phyloP scores from a whole-genome alignment of 371 early-diverging fungal species.

The Syncephalastrum contaminatum region DNA sequence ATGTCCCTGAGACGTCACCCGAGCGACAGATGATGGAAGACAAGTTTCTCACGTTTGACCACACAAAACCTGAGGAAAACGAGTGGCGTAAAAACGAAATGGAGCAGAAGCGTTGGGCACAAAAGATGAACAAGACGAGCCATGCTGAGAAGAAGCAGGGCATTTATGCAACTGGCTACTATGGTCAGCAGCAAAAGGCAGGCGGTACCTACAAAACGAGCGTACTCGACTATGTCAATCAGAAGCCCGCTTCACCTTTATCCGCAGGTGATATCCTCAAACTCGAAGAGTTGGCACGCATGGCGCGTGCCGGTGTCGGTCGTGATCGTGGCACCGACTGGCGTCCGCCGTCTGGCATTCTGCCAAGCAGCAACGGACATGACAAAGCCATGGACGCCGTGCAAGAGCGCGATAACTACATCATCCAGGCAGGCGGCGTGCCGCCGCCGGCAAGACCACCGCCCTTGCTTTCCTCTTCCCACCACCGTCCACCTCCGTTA shows the following conservation, averaged over 20 bases:
- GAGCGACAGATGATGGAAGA: slow-evolving; percentile 64
- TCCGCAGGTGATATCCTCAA: slow-evolving; percentile 44
- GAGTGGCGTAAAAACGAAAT: slow-evolving; percentile 15
- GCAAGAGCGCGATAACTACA: slow-evolving; percentile 31
- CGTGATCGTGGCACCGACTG: slow-evolving; percentile 33
- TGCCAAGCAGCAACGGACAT: slow-evolving; percentile 14
- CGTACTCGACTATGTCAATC: slow-evolving; percentile 38
- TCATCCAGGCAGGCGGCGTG: slow-evolving; percentile 28
- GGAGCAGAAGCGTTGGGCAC: slow-evolving; percentile 36
- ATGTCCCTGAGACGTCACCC: slow-evolving; percentile 19
- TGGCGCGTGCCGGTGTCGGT: slow-evolving; percentile 27
- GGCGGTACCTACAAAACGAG: slow-evolving; percentile 36
- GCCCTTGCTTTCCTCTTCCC: slow-evolving; percentile 6
- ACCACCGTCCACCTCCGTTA: no score
- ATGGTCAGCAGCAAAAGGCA: slow-evolving; percentile 14
- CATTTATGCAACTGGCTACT: background rate
- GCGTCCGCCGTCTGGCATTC: slow-evolving; percentile 48
- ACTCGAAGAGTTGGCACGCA: slow-evolving; percentile 43
- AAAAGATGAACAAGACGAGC: slow-evolving; percentile 40
- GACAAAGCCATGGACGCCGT: slow-evolving; percentile 18
- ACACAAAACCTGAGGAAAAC: slow-evolving; percentile 52
- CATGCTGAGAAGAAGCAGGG: slow-evolving; percentile 16
- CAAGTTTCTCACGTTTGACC: slow-evolving; percentile 62
- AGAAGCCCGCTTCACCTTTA: slow-evolving; percentile 44
- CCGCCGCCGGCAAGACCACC: slow-evolving; percentile 34